Evolutionary conservation across 2,329 filamentous ascomycete genomes (phyloP).

Genomic region (Apiospora marii): DNA sequence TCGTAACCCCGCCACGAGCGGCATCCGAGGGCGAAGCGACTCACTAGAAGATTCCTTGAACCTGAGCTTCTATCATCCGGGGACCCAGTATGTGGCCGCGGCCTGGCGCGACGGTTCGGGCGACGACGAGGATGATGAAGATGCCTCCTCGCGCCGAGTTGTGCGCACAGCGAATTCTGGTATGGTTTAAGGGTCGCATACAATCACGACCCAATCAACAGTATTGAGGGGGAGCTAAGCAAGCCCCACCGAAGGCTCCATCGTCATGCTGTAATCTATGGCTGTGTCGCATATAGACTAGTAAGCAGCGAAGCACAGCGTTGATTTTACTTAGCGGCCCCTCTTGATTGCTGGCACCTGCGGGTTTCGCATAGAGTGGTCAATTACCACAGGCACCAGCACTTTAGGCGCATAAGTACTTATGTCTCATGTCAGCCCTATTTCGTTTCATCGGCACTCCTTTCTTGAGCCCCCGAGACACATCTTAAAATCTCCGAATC

Average conservation of each 20-base stretch:
- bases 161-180: background rate
- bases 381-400: background rate
- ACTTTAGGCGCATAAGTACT: background rate
- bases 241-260: background rate
- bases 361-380: background rate
- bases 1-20: background rate
- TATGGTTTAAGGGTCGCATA: no score
- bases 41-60: background rate
- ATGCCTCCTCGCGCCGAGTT: background rate
- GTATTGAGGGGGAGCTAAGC: background rate
- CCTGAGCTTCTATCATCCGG: background rate
- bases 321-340: background rate
- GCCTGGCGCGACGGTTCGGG: background rate
- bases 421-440: background rate
- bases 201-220: no score
- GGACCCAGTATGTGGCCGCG: background rate
- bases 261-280: background rate
- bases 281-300: background rate
- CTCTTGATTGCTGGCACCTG: background rate
- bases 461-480: background rate
- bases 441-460: background rate
- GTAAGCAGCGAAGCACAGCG: background rate
- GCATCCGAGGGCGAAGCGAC: background rate
- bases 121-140: background rate
- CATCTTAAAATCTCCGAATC: background rate